Base-by-base conservation (phyloP, 352 stramenopile genomes). In the Pythium plurisporium region DNA sequence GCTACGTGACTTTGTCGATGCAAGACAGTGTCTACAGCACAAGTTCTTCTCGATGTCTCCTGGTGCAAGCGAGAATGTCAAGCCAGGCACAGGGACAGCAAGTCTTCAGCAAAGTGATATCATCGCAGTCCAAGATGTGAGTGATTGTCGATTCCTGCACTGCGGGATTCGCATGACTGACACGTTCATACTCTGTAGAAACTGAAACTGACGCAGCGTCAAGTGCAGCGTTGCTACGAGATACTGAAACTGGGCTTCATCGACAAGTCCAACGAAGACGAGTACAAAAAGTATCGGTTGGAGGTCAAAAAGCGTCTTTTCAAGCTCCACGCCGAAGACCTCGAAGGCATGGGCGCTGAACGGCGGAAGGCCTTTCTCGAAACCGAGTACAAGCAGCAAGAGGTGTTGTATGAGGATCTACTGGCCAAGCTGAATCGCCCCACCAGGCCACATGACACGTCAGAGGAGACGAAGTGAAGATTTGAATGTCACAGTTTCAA, bases 221-320 rank as follows among this genome's bases (percentile, higher is more conserved):
- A 94, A 65, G 74, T 91, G 30, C 82, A 90, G 50, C 82, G 67
- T 3, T 91, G 84, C 65, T 94, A 91, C 65, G 85, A 93, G 57
- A 53, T 79, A 20, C 64, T 87, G 12, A 91, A 93, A 54, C 55
- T 89, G 48, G 46, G 68, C 8, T 80, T 84, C 27, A 53, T 93
- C 14, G 64, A 86, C 56, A 53, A 58, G 7, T 59, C 22, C 17
- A 70, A 94, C 65, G 74, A 83, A 10, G 59, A 60, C 20, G 63
- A 75, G 50, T 67, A 55, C 67, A 92, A 86, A 53, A 77, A 76
- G 33, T 94, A 73, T 63, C 79, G 82, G 0, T 61, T 93, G 4
- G 81, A 94, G 63, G 76, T 94, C 38, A 94, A 94, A 65, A 86
- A 85, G 62, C 82, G 85, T 25, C 75, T 94, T 38, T 82, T 85